Evolutionary conservation across 768 basidiomycete genomes (phyloP).

Genomic region (Xerocomus potaroensis): DNA sequence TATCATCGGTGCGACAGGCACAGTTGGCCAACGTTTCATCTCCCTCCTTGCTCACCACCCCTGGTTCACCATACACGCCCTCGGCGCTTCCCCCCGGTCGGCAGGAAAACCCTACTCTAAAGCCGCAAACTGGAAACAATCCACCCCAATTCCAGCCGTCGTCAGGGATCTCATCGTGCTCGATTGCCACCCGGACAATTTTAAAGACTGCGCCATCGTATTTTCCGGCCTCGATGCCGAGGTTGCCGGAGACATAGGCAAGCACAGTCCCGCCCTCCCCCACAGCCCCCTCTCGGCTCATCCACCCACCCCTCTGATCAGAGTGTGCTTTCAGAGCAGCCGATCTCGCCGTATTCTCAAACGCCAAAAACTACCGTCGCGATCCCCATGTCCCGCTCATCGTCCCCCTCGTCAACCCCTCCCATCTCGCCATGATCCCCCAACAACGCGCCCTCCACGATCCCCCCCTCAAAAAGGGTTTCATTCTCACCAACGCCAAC

Average conservation of each 20-base stretch:
- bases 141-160: conserved; percentile 60
- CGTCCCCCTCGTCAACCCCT: conserved; percentile 92
- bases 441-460: conserved; percentile 73
- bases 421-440: conserved; percentile 76
- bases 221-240: conserved; percentile 97
- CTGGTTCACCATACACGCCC: conserved; percentile 80
- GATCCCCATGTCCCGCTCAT: conserved; percentile 92
- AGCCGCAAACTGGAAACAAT: conserved; percentile 87
- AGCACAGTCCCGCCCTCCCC: conserved; percentile 5
- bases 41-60: conserved; percentile 83
- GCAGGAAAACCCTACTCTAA: conserved; percentile 76
- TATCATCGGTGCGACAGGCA: conserved; percentile 85
- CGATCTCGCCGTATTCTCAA: conserved; percentile 91
- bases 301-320: conserved; percentile 28
- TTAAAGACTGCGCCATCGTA: conserved; percentile 76
- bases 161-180: conserved; percentile 58
- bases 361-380: conserved; percentile 93
- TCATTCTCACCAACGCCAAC: conserved; percentile 98
- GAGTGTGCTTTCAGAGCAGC: conserved; percentile 84
- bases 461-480: conserved; percentile 73
- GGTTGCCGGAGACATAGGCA: conserved; percentile 93
- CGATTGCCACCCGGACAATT: conserved; percentile 75
- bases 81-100: conserved; percentile 87
- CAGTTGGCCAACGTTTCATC: conserved; percentile 95
- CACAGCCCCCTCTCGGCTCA: background rate